Conservation (phyloP, 192 early-diverging fungal species). For the Chytriomyces confervae region DNA sequence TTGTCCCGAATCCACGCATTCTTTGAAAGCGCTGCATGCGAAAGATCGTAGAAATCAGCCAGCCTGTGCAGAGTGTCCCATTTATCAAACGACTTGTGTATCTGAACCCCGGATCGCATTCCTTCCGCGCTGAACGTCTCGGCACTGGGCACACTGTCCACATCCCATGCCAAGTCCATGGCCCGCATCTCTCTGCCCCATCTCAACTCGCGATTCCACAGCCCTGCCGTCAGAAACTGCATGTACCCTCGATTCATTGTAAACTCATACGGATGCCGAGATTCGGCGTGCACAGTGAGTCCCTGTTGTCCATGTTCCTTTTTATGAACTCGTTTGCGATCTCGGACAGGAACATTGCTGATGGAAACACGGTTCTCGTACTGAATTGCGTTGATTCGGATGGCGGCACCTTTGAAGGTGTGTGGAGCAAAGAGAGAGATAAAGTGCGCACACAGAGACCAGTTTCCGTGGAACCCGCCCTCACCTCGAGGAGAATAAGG, state of each 20-base stretch:
- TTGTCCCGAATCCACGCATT: slow-evolving; percentile 28
- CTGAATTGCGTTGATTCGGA: slow-evolving; percentile 34
- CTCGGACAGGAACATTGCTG: slow-evolving; percentile 19
- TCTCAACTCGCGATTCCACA: slow-evolving; percentile 15
- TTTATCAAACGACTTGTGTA: not conserved
- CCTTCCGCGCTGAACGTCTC: not conserved
- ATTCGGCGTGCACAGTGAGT: slow-evolving; percentile 27
- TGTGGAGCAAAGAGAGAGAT: slow-evolving; percentile 38
- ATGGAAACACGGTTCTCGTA: slow-evolving; percentile 36
- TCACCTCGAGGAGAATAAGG: slow-evolving; percentile 40
- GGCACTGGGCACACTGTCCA: not conserved
- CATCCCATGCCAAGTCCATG: slow-evolving; percentile 31
- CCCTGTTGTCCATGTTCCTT: not conserved
- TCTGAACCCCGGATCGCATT: not conserved
- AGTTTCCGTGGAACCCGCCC: slow-evolving; percentile 38
- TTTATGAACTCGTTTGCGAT: not conserved
- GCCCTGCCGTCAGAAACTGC: slow-evolving; percentile 25
- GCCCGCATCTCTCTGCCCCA: slow-evolving; percentile 33
- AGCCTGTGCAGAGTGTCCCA: slow-evolving; percentile 26
- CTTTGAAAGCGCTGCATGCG: slow-evolving; percentile 20
- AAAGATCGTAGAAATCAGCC: slow-evolving; percentile 36
- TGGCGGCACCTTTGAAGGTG: slow-evolving; percentile 25
- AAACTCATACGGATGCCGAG: slow-evolving; percentile 46
- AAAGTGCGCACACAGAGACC: slow-evolving; percentile 45
- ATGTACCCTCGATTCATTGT: slow-evolving; percentile 32